Percentiles rank a stretch among this genome's conserved stretches.
These are phyloP conservation scores for Irineochytrium annulatum DNA, from an alignment of 192 early-diverging fungal genomes.

Conservation along the genomic window DNA sequence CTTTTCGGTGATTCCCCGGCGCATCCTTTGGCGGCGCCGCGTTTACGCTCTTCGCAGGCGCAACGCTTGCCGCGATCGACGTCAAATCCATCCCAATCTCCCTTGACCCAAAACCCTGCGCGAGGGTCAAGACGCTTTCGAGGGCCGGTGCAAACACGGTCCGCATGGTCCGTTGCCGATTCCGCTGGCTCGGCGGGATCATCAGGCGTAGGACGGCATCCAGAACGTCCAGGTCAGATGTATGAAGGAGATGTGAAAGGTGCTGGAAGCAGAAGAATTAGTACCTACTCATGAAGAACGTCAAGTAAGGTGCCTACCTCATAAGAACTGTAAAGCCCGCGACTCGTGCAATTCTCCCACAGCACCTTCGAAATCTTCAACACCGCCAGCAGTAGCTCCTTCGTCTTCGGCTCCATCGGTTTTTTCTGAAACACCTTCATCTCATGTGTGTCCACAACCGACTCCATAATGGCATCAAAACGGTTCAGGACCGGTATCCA, in stretches of 20 bases:
- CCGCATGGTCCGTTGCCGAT: constrained; percentile 58
- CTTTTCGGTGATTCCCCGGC: background rate
- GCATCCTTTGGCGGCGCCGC: background rate
- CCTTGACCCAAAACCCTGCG: constrained; percentile 59
- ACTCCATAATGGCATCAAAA: constrained; percentile 78
- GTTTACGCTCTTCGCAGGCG: background rate
- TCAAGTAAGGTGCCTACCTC: constrained; percentile 60
- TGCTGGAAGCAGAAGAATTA: constrained; percentile 8
- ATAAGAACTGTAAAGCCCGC: constrained; percentile 88
- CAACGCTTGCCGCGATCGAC: constrained; percentile 28
- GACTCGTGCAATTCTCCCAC: constrained; percentile 92
- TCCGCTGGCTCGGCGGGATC: constrained; percentile 85
- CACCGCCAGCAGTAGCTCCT: constrained; percentile 58
- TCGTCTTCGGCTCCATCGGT: constrained; percentile 53
- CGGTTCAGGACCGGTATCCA: constrained; percentile 93
- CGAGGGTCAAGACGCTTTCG: constrained; percentile 54
- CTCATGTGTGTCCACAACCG: constrained; percentile 58
- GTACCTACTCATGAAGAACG: background rate
- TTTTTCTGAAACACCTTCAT: constrained; percentile 61
- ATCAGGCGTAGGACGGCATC: constrained; percentile 74
- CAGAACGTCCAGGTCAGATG: constrained; percentile 75
- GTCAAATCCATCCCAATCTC: constrained; percentile 47
- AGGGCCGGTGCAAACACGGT: constrained; percentile 49
- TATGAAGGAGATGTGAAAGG: constrained; percentile 60
- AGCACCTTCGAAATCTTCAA: constrained; percentile 73